Evolutionary conservation across 164 flowering plant genomes (phyloP), one percentile per base, ranked within the genome.

Genomic region (Akebia trifoliata): DNA sequence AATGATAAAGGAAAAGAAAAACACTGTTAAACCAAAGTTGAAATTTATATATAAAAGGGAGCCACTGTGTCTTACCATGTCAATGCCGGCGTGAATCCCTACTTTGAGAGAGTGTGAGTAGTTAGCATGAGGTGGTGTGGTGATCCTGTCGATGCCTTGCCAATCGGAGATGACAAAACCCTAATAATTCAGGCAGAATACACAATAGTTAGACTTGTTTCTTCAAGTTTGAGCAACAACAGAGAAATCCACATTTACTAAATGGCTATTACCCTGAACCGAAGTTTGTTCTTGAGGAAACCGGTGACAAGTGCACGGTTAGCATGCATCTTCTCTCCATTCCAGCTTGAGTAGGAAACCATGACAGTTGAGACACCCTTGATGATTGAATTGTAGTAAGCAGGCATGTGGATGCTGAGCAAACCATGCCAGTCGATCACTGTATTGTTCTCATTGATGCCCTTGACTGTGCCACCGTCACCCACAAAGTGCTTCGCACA

Each of bases 401-500:
- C 64, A 1, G 80, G 76, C 83, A 76, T 76, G 62, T 79, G 83
- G 46, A 72, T 69, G 50, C 73, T 69, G 3, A 71, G 55, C 48
- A 79, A 47, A 29, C 66, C 73, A 43, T 76, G 64, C 53, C 30
- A n/a, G 30, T 45, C 53, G 14, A 45, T 63, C 47, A 74, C 65
- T 0, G 83, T 79, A 60, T 79, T 79, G 50, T 74, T 72, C 49
- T 61, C 57, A 17, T 61, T 53, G 10, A 61, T 61, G 9, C 64
- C 64, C 34, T 61, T 61, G n/a, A 73, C 70, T 34, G 83, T 78
- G 46, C 83, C 83, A 29, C 83, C 83, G 56, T 78, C 83, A 48
- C 83, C 80, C 12, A 78, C 73, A 59, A 50, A 78, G 53, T 78
- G 83, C 56, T 78, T 78, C 17, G 83, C 83, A 47, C 76, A 76